Percentiles rank a stretch among this genome's conserved stretches.
Conservation (phyloP, 805 yeast species). For the Zygotorulaspora sp. region DNA sequence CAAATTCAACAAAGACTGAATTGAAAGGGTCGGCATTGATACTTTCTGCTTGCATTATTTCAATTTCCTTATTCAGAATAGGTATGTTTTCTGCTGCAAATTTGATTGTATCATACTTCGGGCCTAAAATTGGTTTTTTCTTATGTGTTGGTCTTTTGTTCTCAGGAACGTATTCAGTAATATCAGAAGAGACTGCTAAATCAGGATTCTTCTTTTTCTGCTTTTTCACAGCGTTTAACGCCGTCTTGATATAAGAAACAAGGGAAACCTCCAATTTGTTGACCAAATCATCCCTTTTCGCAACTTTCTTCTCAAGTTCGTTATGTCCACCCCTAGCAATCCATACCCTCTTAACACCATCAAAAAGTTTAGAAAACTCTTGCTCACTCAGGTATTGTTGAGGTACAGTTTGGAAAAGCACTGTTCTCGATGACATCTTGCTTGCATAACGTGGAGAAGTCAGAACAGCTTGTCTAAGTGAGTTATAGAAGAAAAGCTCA, state of each 20-base stretch:
- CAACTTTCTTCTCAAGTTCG: conserved; percentile 51
- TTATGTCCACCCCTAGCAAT: conserved; percentile 60
- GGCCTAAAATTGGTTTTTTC: conserved; percentile 42
- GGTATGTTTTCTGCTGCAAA: conserved; percentile 56
- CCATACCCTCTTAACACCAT: conserved; percentile 79
- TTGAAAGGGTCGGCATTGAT: conserved; percentile 58
- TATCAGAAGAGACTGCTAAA: conserved; percentile 41
- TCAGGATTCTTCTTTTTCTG: conserved; percentile 56
- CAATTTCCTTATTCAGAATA: conserved; percentile 51
- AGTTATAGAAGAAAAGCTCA: conserved; percentile 72
- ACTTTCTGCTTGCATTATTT: conserved; percentile 48
- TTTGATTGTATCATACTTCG: conserved; percentile 60
- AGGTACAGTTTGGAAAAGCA: conserved; percentile 81
- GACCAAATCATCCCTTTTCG: conserved; percentile 57
- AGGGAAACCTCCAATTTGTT: conserved; percentile 63
- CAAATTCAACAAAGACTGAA: conserved; percentile 75
- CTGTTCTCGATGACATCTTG: conserved; percentile 71
- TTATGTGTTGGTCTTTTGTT: conserved; percentile 64
- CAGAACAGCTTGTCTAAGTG: conserved; percentile 70
- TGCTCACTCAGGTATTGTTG: conserved; percentile 64
- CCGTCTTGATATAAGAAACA: conserved; percentile 51
- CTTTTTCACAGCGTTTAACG: conserved; percentile 58
- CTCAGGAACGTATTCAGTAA: conserved; percentile 55
- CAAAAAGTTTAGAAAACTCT: conserved; percentile 69
- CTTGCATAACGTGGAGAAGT: conserved; percentile 78